Percentiles rank a stretch among this genome's conserved stretches.
These are phyloP conservation scores for Huntiella bhutanensis DNA, from an alignment of 2,329 filamentous ascomycete species.

Conservation along the genomic window DNA sequence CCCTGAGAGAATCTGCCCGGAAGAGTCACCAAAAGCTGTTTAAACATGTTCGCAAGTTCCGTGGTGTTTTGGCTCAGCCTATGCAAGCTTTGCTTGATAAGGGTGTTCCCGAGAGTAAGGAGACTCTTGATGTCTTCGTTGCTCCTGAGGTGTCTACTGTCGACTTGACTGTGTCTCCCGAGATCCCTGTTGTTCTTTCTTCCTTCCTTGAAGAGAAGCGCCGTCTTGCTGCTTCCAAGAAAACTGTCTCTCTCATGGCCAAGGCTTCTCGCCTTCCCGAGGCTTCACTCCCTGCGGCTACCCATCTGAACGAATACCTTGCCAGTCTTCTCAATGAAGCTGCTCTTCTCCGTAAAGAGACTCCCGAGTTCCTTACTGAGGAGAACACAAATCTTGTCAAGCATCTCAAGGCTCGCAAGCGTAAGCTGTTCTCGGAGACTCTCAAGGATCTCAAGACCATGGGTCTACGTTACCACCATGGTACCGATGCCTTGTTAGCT, in stretches of 20 bases:
- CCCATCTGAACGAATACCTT: slow-evolving; percentile 49
- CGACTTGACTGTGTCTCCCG: neutral
- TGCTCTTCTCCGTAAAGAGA: slow-evolving; percentile 63
- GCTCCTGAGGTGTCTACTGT: slow-evolving; percentile 5
- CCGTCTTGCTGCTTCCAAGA: slow-evolving; percentile 50
- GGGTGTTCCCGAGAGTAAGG: slow-evolving; percentile 35
- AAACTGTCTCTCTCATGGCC: slow-evolving; percentile 57
- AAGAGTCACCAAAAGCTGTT: slow-evolving; percentile 86
- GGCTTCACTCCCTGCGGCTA: slow-evolving; percentile 34
- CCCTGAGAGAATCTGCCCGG: slow-evolving; percentile 71
- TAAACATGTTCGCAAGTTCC: slow-evolving; percentile 78
- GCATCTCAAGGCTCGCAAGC: slow-evolving; percentile 78
- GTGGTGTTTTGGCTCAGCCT: slow-evolving; percentile 56
- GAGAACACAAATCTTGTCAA: slow-evolving; percentile 73
- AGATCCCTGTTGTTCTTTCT: neutral
- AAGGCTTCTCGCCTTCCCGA: slow-evolving; percentile 36
- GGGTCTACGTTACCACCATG: slow-evolving; percentile 73
- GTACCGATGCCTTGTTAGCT: slow-evolving; percentile 49
- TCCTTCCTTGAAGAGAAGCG: slow-evolving; percentile 25
- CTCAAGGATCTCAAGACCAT: slow-evolving; percentile 68
- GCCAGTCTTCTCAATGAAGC: slow-evolving; percentile 37
- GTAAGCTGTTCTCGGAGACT: slow-evolving; percentile 76
- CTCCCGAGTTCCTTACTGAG: slow-evolving; percentile 60
- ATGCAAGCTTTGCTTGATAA: slow-evolving; percentile 44
- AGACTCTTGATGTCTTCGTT: slow-evolving; percentile 11